phyloP scores from a whole-genome alignment of 495 filamentous ascomycete genomes.

The Friedmanniomyces endolithicus region DNA sequence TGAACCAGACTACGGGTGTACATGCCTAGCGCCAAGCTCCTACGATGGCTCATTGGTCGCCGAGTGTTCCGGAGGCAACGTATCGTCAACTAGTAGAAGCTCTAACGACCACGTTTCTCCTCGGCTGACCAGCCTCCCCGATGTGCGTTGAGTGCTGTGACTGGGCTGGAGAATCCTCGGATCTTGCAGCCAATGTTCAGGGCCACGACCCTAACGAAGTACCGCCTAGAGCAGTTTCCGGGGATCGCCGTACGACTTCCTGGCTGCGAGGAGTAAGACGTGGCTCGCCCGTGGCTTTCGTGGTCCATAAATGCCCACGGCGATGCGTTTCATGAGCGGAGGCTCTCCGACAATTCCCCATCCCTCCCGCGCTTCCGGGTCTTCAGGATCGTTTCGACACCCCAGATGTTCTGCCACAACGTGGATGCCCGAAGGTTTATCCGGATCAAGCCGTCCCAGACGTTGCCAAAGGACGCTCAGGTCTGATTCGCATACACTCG shows the following conservation, averaged over 20 bases:
- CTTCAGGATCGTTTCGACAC: constrained; percentile 1
- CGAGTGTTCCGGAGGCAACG: too few relatives aligned
- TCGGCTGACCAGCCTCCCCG: too few relatives aligned
- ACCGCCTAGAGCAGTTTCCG: too few relatives aligned
- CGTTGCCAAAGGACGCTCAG: background rate
- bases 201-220: too few relatives aligned
- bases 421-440: constrained; percentile 2
- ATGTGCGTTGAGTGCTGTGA: too few relatives aligned
- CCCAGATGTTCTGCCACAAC: constrained; percentile 4
- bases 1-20: too few relatives aligned
- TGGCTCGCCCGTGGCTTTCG: background rate
- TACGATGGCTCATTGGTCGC: too few relatives aligned
- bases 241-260: background rate
- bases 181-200: too few relatives aligned
- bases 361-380: background rate
- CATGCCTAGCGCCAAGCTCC: too few relatives aligned
- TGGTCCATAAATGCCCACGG: constrained; percentile 1
- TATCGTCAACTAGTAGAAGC: too few relatives aligned
- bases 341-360: background rate
- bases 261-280: background rate
- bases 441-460: constrained; percentile 6
- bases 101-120: too few relatives aligned
- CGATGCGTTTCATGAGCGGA: constrained; percentile 1
- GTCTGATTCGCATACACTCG: constrained; percentile 7
- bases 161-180: too few relatives aligned